Evolutionary conservation across 2,329 filamentous ascomycete genomes (phyloP).

Genomic region (Ophiosphaerella herpotricha): DNA sequence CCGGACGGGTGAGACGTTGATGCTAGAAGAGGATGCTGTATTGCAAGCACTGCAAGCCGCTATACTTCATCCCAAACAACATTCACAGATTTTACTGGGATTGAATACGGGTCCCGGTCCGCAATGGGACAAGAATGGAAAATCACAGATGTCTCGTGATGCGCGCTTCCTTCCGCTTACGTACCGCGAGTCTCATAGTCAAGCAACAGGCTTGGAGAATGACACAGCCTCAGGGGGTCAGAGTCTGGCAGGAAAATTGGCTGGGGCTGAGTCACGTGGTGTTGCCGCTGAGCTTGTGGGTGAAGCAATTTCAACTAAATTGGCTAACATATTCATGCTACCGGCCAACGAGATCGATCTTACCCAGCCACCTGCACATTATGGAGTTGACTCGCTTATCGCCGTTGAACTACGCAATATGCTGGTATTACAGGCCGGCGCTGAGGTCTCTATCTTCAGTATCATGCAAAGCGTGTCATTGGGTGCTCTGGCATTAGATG

Average conservation of each 20-base stretch:
- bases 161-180: constrained; percentile 7
- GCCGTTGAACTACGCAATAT: constrained; percentile 24
- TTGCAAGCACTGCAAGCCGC: background rate
- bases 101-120: background rate
- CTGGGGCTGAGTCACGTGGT: background rate
- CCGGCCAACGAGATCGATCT: constrained; percentile 22
- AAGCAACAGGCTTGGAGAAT: background rate
- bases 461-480: constrained; percentile 13
- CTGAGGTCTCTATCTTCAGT: constrained; percentile 11
- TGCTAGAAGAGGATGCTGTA: constrained; percentile 3
- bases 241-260: background rate
- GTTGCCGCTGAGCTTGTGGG: constrained; percentile 6
- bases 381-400: constrained; percentile 26
- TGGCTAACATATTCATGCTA: constrained; percentile 13
- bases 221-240: background rate
- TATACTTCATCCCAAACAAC: background rate
- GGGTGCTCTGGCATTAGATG: constrained; percentile 4
- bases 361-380: constrained; percentile 17
- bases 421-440: constrained; percentile 6
- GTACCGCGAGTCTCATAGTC: background rate
- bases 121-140: background rate
- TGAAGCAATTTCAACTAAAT: constrained; percentile 3
- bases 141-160: background rate
- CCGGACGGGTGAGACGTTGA: background rate
- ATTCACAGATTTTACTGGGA: background rate